Base-by-base conservation (phyloP, 75 land plant species). In the Picea sitchensis region DNA sequence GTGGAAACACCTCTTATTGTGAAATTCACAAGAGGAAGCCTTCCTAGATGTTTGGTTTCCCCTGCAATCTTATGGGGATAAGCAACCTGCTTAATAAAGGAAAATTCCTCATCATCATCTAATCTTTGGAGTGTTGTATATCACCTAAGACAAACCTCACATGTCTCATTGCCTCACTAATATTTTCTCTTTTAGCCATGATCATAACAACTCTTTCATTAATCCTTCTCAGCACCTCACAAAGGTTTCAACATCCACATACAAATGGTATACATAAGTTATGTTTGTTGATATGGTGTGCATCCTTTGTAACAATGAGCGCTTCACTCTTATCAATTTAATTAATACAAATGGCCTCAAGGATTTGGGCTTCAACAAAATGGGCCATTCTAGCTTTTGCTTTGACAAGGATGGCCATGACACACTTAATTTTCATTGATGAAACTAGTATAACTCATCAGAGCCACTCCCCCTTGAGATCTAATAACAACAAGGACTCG, bases 371-470 rank as follows among this genome's bases (percentile, higher is more conserved):
- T 57, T 84, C 86, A 23, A 84, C 86, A 72, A 84, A 84, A 26
- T 84, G 86, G 4, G 79, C 86, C 61, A 84, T 84, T 77, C 86
- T 77, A 14, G 86, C 83, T 57, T 81, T 84, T 11, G 86, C 86
- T 83, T 81, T 81, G 13, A 84, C 86, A 44, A 83, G 86, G 31
- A 84, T 84, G 21, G 86, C 76, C 54, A 84, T 83, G 3, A 83
- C 86, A 58, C 80, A 56, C 64, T 84, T 84, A 44, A 84, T 84
- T 44, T 84, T 26, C 86, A 61, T 77, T 81, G 73, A 84, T 84
- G 14, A 84, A 20, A 15, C 65, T 54, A 32, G 83, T 83, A 58
- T 84, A 79, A 61, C 86, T 84, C 86, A 84, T 84, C 13, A 79
- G 72, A 5, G 83, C 86, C 3, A 84, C 86, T 26, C 86, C 86